Percentiles rank a stretch among this genome's conserved stretches.
Evolutionary conservation across 768 basidiomycete genomes (phyloP).

Genomic region (Tephrocybe sp.): DNA sequence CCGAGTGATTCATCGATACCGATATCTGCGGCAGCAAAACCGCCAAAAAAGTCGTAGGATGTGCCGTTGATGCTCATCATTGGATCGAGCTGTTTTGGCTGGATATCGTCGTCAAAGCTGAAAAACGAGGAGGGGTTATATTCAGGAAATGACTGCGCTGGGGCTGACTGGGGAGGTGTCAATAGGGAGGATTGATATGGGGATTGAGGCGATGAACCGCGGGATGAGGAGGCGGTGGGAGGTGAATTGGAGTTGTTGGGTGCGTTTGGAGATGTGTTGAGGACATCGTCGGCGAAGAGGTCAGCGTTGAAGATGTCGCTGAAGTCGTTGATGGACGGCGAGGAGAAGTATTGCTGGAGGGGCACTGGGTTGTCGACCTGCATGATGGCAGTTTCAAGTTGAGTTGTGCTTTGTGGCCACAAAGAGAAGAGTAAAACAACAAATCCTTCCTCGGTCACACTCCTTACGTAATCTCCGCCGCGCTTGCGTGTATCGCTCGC

Average conservation of each 20-base stretch:
- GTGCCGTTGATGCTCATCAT: slow-evolving; percentile 18
- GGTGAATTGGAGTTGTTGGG: slow-evolving; percentile 26
- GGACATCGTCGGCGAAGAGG: slow-evolving; percentile 37
- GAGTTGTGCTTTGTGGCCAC: slow-evolving; percentile 9
- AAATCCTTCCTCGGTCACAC: not conserved
- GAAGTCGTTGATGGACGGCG: slow-evolving; percentile 35
- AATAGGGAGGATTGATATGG: slow-evolving; percentile 36
- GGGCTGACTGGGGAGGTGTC: slow-evolving; percentile 43
- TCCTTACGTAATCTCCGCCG: slow-evolving; percentile 14
- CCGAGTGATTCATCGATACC: slow-evolving; percentile 25
- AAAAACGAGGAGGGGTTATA: slow-evolving; percentile 38
- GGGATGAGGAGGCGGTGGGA: slow-evolving; percentile 38
- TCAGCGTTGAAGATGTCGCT: slow-evolving; percentile 70
- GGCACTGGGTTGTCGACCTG: slow-evolving; percentile 39
- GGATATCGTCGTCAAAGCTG: slow-evolving; percentile 45
- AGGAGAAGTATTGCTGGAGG: slow-evolving; percentile 21
- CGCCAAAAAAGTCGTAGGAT: slow-evolving; percentile 40
- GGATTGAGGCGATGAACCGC: slow-evolving; percentile 44
- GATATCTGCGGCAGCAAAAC: slow-evolving; percentile 26
- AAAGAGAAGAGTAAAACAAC: slow-evolving; percentile 10
- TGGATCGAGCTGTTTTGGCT: slow-evolving; percentile 30
- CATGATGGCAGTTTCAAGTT: slow-evolving; percentile 24
- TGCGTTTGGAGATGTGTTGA: slow-evolving; percentile 15
- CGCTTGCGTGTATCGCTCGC: slow-evolving; percentile 12
- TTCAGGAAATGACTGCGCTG: slow-evolving; percentile 36